Conservation (phyloP, 148 eudicot species). For the Mesembryanthemum crystallinum region DNA sequence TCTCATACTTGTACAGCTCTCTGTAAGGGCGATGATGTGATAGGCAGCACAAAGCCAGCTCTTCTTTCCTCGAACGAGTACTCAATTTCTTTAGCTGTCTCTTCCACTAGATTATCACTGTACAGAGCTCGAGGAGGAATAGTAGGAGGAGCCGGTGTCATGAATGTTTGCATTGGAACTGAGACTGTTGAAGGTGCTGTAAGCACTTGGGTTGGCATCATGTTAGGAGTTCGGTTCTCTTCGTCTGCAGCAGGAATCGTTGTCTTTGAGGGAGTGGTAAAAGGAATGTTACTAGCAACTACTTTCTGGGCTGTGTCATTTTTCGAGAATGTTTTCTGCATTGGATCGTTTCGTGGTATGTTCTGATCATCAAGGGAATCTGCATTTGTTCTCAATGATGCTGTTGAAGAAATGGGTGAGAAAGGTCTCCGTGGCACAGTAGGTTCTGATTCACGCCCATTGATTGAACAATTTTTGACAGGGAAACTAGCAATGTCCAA, state of each 20-base stretch:
- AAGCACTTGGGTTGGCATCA: constrained; percentile 19
- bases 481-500: constrained; percentile 52
- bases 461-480: constrained; percentile 38
- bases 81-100: constrained; percentile 37
- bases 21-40: constrained; percentile 34
- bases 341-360: constrained; percentile 40
- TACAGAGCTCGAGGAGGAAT: constrained; percentile 2
- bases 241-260: constrained; percentile 18
- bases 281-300: constrained; percentile 4
- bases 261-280: constrained; percentile 25
- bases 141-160: constrained; percentile 24
- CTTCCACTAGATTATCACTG: constrained; percentile 23
- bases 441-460: constrained; percentile 53
- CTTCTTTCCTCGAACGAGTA: constrained; percentile 82
- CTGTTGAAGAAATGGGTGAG: constrained; percentile 80
- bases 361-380: constrained; percentile 53
- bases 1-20: constrained; percentile 42
- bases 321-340: constrained; percentile 36
- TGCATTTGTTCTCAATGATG: constrained; percentile 53
- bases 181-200: constrained; percentile 29
- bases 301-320: constrained; percentile 32
- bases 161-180: constrained; percentile 30
- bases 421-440: constrained; percentile 59
- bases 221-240: constrained; percentile 34
- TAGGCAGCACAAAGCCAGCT: constrained; percentile 65